Percentiles rank a stretch among this genome's conserved stretches.
Evolutionary conservation across 176 grass and related monocot genomes (phyloP).

Genomic region (Olyra latifolia): DNA sequence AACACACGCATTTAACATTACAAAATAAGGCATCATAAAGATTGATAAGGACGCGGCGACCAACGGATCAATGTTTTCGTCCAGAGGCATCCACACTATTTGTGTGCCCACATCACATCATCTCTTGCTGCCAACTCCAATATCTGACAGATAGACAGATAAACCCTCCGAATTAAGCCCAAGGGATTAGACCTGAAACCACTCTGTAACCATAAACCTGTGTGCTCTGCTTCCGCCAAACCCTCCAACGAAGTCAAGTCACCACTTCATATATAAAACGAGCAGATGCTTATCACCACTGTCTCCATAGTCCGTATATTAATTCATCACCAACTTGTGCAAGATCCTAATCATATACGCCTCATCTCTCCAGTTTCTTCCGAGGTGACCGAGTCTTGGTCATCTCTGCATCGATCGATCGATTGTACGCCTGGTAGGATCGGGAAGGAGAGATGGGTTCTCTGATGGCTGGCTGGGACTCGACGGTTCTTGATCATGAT

Average conservation of each 20-base stretch:
- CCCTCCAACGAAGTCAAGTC: neutral
- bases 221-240: conserved; percentile 30
- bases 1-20: no score
- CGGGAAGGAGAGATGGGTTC: conserved; percentile 77
- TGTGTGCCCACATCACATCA: neutral
- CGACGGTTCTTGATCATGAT: conserved; percentile 37
- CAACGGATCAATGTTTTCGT: neutral
- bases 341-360: neutral
- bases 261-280: conserved; percentile 15
- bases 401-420: neutral
- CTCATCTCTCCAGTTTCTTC: neutral
- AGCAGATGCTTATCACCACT: neutral
- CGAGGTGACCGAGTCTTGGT: neutral
- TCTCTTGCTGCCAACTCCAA: neutral
- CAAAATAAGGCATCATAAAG: neutral
- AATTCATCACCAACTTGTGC: no score
- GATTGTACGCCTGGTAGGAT: no score
- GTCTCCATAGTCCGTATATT: neutral
- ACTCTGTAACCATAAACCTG: neutral
- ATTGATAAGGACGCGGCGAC: neutral
- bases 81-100: neutral
- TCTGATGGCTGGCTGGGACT: conserved; percentile 90
- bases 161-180: neutral
- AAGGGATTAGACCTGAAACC: neutral
- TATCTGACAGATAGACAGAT: neutral